These are phyloP conservation scores for Ambrosia trifida DNA, from an alignment of 129 eudicot species.

Conservation along the genomic window DNA sequence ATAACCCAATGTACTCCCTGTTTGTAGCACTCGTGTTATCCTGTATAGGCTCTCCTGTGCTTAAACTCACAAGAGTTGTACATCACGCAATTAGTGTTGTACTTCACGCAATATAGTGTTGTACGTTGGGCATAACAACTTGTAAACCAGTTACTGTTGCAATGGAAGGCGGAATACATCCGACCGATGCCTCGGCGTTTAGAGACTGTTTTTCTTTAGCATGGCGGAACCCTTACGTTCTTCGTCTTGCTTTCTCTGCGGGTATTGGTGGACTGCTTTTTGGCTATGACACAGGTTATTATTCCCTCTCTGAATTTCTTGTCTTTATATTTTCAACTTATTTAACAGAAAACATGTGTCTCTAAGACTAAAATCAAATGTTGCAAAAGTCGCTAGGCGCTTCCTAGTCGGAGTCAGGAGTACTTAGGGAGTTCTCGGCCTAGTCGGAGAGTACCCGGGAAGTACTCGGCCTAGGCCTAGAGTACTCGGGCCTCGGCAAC, in stretches of 20 bases:
- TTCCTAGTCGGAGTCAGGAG: too few species aligned
- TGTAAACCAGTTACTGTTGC: neutral
- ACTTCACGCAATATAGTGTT: neutral
- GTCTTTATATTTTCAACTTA: neutral
- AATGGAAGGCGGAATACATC: slow-evolving; percentile 64
- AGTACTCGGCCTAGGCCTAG: too few species aligned
- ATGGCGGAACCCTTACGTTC: slow-evolving; percentile 60
- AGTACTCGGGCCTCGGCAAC: too few species aligned
- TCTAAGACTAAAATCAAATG: too few species aligned
- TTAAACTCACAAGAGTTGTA: neutral
- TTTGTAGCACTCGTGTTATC: slow-evolving; percentile 25
- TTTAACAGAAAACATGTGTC: too few species aligned
- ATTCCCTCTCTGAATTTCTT: neutral
- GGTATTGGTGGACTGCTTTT: slow-evolving; percentile 86
- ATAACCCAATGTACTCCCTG: slow-evolving; percentile 24
- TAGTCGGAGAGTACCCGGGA: too few species aligned
- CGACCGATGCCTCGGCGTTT: slow-evolving; percentile 55
- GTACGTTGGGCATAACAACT: neutral
- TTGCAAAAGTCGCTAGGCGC: too few species aligned
- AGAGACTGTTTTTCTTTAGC: slow-evolving; percentile 59
- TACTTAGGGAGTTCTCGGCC: too few species aligned
- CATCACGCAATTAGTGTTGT: neutral
- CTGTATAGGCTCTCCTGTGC: neutral
- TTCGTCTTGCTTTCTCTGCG: slow-evolving; percentile 78
- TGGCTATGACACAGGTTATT: slow-evolving; percentile 70